A percentile compares a stretch with the other conserved stretches of the same genome.
phyloP scores from a whole-genome alignment of 306 rosid genomes.

The Prunus persica region DNA sequence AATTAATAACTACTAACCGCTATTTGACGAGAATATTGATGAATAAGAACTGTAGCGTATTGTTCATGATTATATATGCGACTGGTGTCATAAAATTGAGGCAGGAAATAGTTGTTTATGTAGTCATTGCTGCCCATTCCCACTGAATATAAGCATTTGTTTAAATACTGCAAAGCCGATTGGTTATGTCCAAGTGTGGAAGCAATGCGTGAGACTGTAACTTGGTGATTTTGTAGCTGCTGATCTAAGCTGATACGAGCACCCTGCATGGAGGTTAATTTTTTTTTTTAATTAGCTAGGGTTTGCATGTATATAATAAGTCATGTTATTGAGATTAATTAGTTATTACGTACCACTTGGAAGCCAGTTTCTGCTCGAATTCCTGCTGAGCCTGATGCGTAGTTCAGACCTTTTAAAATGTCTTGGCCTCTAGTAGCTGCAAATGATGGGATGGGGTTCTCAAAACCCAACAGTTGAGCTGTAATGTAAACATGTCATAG shows the following conservation, averaged over 20 bases:
- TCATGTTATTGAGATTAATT: not conserved
- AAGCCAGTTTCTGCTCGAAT: slow-evolving; percentile 17
- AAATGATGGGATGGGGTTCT: slow-evolving; percentile 5
- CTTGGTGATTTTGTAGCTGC: slow-evolving; percentile 40
- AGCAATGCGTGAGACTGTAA: slow-evolving; percentile 17
- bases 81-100: slow-evolving; percentile 35
- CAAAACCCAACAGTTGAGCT: slow-evolving; percentile 15
- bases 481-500: not conserved
- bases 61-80: slow-evolving; percentile 24
- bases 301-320: not conserved
- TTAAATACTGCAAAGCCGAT: slow-evolving; percentile 20
- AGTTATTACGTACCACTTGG: not conserved
- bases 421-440: not conserved
- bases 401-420: slow-evolving; percentile 19
- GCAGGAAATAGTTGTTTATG: slow-evolving; percentile 50
- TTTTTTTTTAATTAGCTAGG: not conserved
- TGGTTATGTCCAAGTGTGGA: slow-evolving; percentile 7
- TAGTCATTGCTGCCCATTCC: slow-evolving; percentile 59
- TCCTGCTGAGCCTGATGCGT: slow-evolving; percentile 27
- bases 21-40: slow-evolving; percentile 24
- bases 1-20: slow-evolving; percentile 27
- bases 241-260: slow-evolving; percentile 18
- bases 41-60: slow-evolving; percentile 35
- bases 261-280: slow-evolving; percentile 26
- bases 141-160: slow-evolving; percentile 54